Evolutionary conservation across 805 yeast genomes (phyloP), one percentile per base, ranked within the genome.

Genomic region (Scheffersomyces ergatensis): DNA sequence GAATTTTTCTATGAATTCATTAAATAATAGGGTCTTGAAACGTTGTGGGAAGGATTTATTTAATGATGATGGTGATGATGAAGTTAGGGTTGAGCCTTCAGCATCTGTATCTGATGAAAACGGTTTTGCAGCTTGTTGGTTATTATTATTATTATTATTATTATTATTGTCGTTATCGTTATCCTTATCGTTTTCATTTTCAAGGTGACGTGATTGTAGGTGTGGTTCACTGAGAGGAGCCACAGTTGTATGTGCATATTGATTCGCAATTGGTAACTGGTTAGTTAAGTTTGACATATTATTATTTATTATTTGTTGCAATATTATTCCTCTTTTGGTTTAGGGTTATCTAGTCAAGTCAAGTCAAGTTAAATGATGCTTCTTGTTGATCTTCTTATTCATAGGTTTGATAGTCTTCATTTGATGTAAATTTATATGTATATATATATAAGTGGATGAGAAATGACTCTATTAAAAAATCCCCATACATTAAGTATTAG

Each of bases 1-100:
- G 43, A 65, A 67, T 16, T 54, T 55, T 18, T 40, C 34, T 3
- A 38, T 33, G 25, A 37, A 33, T 18, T 44, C 47, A 24, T 40
- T 25, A n/a, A 40, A 17, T 11, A 44, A n/a, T 21, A 39, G 18
- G 11, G 9, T 14, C 7, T 34, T 18, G 7, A 40, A 16, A 12
- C 47, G n/a, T 14, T 29, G 2, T 24, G 33, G 14, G 18, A 34
- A 30, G 40, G 32, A 15, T 29, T 29, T n/a, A n/a, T n/a, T n/a
- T n/a, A n/a, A n/a, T n/a, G n/a, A n/a, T n/a, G 32, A 15, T 5
- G 32, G 13, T 5, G 5, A 6, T 29, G 17, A 5, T 29, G 32
- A 29, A 13, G 18, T 29, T 29, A 43, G 19, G 2, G 37, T 26
- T 14, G 44, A 39, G 13, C 40, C 44, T 12, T 31, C 24, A 12